Evolutionary conservation across 768 basidiomycete species (phyloP), one percentile per base, ranked within the genome.

Genomic region (Artomyces pyxidatus): DNA sequence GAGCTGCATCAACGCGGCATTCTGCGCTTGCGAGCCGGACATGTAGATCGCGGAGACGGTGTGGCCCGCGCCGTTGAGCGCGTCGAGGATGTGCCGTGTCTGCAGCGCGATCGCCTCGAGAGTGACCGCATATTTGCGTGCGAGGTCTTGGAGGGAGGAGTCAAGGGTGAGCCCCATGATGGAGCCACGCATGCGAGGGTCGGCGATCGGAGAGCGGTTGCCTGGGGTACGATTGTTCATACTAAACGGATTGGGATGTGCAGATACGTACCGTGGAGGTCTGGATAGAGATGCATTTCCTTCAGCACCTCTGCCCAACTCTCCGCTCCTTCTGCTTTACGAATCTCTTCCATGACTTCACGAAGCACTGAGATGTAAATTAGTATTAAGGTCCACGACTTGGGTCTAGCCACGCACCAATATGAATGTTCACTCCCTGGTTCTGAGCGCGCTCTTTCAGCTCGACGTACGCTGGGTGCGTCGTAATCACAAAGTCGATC

Each of bases 171-270:
- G 77, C 26, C 96, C 96, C 47, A 83, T 74, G 50, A 98, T 83
- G 43, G 91, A 86, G 17, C 96, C 96, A 30, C 87, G 76, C 95
- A 98, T 96, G 46, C 77, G 81, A n/a, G 89, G 76, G 63, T 99
- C 96, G 2, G 95, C 95, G 39, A 98, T 81, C 1, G 96, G 96
- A 1, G 94, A 97, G 52, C 96, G 77, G 66, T 99, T 99, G 32
- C 95, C 93, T 93, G 65, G 21, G 41, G 30, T 26, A 7, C 37
- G 17, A 23, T 28, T 25, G 30, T 7, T 52, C 30, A 47, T 29
- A 30, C 42, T 21, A 22, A 27, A 12, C 42, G 27, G 16, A n/a
- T 8, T 12, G 21, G 16, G 1, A 19, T 21, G 22, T 11, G 16
- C 26, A 5, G 17, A 27, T 21, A 39, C 65, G 32, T 58, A 87